These are phyloP conservation scores for Ensete glaucum DNA, from an alignment of 176 grass and related monocot species.

Conservation along the genomic window DNA sequence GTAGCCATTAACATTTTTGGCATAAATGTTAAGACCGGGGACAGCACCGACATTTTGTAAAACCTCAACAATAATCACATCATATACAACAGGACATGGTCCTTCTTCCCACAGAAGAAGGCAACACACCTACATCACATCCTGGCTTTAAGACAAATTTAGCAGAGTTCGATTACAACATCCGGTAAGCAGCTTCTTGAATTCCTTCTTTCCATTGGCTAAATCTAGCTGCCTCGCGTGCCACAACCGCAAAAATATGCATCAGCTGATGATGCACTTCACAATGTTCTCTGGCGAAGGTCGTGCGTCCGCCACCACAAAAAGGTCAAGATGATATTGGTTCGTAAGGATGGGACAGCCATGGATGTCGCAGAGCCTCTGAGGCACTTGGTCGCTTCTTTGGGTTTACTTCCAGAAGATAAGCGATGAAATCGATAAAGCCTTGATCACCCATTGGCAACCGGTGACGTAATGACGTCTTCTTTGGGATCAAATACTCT, in stretches of 20 bases:
- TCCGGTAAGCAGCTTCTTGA: not conserved
- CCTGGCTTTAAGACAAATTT: not conserved
- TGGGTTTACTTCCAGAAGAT: conserved; percentile 19
- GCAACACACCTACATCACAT: conserved; percentile 4
- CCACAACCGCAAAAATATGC: no score
- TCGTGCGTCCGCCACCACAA: not conserved
- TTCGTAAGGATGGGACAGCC: conserved; percentile 25
- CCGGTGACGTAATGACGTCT: conserved; percentile 13
- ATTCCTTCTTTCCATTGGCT: not conserved
- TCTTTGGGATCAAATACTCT: conserved; percentile 24
- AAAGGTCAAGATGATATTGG: conserved; percentile 13
- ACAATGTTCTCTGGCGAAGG: not conserved
- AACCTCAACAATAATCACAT: conserved; percentile 24
- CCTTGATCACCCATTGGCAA: conserved; percentile 19
- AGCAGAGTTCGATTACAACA: conserved; percentile 10
- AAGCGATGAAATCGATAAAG: conserved; percentile 15
- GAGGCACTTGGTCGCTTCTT: conserved; percentile 22
- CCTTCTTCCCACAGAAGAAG: no score
- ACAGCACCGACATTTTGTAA: not conserved
- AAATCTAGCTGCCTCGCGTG: not conserved
- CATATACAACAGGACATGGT: conserved; percentile 21
- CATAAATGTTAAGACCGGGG: not conserved
- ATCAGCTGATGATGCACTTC: not conserved
- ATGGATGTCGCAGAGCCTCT: conserved; percentile 19
- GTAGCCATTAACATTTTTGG: no score